Evolutionary conservation across 495 filamentous ascomycete genomes (phyloP).

Genomic region (Hypoxylon trugodes): DNA sequence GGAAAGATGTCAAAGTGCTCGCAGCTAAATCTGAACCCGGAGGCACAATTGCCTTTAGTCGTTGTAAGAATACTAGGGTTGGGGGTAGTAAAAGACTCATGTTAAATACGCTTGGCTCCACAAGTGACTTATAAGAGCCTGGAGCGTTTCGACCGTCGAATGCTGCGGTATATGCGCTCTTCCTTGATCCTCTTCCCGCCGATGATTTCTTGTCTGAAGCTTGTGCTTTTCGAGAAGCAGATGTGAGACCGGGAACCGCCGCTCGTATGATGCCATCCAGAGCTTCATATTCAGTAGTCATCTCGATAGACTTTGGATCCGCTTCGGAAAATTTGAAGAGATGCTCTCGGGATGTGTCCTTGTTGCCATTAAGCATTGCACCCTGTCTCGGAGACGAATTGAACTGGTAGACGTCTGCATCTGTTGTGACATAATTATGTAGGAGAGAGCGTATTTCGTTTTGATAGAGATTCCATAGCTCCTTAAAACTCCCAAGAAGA

Average conservation of each 20-base stretch:
- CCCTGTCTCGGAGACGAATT: constrained; percentile 54
- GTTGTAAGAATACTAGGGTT: constrained; percentile 90
- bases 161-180: constrained; percentile 59
- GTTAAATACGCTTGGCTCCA: constrained; percentile 97
- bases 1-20: constrained; percentile 89
- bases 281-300: constrained; percentile 84
- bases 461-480: constrained; percentile 87
- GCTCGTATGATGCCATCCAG: constrained; percentile 87
- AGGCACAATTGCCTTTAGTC: constrained; percentile 91
- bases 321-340: constrained; percentile 91
- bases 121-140: constrained; percentile 72
- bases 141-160: constrained; percentile 70
- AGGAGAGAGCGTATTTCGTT: constrained; percentile 85
- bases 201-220: constrained; percentile 55
- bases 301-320: constrained; percentile 76
- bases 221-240: constrained; percentile 70
- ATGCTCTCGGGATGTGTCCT: constrained; percentile 72
- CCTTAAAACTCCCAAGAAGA: constrained; percentile 83
- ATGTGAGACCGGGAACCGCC: constrained; percentile 92
- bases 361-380: constrained; percentile 58
- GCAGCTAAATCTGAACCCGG: constrained; percentile 82
- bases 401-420: constrained; percentile 73
- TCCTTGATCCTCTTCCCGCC: constrained; percentile 50
- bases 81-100: constrained; percentile 93
- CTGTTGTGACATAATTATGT: constrained; percentile 97